These are phyloP conservation scores for Capsella rubella DNA, from an alignment of 441 rosid genomes.

Conservation along the genomic window DNA sequence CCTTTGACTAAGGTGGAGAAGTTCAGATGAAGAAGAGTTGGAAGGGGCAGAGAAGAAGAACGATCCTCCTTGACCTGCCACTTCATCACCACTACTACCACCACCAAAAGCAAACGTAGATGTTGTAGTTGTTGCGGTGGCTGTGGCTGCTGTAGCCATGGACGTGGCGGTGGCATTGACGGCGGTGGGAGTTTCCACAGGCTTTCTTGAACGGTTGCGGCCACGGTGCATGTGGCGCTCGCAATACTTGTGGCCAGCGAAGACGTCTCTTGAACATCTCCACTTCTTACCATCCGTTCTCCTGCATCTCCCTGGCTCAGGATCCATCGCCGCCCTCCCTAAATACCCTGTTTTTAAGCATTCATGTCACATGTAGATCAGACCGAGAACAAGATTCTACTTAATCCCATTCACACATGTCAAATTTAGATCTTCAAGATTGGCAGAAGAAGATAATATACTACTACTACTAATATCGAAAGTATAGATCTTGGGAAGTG, in stretches of 20 bases:
- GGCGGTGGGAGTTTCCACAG: slow-evolving; percentile 93
- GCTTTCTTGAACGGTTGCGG: slow-evolving; percentile 99
- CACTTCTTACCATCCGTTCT: slow-evolving; percentile 98
- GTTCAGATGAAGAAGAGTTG: slow-evolving; percentile 66
- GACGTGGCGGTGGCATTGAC: slow-evolving; percentile 43
- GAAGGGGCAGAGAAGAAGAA: slow-evolving; percentile 62
- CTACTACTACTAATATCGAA: not conserved
- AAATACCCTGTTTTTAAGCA: slow-evolving; percentile 67
- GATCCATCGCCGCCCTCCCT: slow-evolving; percentile 89
- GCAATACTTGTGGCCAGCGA: slow-evolving; percentile 90
- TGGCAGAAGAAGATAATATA: slow-evolving; percentile 3
- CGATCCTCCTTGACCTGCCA: slow-evolving; percentile 46
- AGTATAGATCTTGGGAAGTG: slow-evolving; percentile 44
- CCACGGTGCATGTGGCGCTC: slow-evolving; percentile 99
- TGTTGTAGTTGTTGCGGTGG: slow-evolving; percentile 9
- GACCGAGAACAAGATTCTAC: slow-evolving; percentile 28
- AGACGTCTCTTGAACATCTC: slow-evolving; percentile 97
- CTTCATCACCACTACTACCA: slow-evolving; percentile 35
- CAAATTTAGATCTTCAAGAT: slow-evolving; percentile 14
- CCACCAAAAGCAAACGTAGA: slow-evolving; percentile 30
- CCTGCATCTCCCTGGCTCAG: slow-evolving; percentile 96
- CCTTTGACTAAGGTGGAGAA: slow-evolving; percentile 69
- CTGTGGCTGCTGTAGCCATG: not conserved
- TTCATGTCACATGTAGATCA: slow-evolving; percentile 13
- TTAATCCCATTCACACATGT: not conserved